Conservation (phyloP, 305 asterid species). For the Fraxinus angustifolia region DNA sequence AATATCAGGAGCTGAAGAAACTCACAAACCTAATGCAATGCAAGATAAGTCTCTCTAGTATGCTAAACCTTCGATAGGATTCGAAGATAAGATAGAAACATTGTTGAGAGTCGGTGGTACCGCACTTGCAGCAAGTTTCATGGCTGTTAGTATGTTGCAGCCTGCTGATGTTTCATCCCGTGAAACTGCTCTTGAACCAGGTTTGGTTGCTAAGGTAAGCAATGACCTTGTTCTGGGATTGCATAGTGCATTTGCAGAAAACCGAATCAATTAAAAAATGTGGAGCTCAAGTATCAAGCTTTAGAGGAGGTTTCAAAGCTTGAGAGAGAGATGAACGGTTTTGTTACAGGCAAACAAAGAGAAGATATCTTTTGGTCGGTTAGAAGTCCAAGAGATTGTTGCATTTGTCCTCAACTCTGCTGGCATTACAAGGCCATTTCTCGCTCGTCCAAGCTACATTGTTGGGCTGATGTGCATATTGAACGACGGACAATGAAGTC, state of each 20-base stretch:
- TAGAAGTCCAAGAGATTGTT: too few species aligned
- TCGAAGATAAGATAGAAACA: slow-evolving; percentile 55
- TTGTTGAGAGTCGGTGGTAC: slow-evolving; percentile 40
- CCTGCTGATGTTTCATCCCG: slow-evolving; percentile 41
- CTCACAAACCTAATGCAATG: slow-evolving; percentile 45
- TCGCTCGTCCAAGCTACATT: slow-evolving; percentile 64
- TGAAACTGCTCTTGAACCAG: slow-evolving; percentile 37
- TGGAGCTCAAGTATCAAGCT: slow-evolving; percentile 53
- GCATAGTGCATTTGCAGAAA: slow-evolving; percentile 52
- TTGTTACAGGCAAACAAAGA: too few species aligned
- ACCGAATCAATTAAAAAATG: slow-evolving; percentile 55
- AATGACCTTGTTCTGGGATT: slow-evolving; percentile 46
- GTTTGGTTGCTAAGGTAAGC: slow-evolving; percentile 41
- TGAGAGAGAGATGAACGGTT: slow-evolving; percentile 45
- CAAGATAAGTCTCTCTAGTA: slow-evolving; percentile 59
- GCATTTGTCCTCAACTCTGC: too few species aligned
- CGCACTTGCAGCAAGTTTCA: slow-evolving; percentile 53
- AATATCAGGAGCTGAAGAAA: slow-evolving; percentile 49
- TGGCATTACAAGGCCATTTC: slow-evolving; percentile 40
- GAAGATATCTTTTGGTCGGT: too few species aligned
- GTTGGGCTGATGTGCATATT: slow-evolving; percentile 92
- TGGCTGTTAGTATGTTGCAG: slow-evolving; percentile 78
- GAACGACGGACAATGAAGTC: slow-evolving; percentile 63
- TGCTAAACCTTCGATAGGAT: slow-evolving; percentile 61
- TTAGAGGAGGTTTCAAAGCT: slow-evolving; percentile 69